A percentile compares a stretch with the other conserved stretches of the same genome.
Conservation (phyloP, 2,329 filamentous ascomycete species). For the Huntiella savannae region DNA sequence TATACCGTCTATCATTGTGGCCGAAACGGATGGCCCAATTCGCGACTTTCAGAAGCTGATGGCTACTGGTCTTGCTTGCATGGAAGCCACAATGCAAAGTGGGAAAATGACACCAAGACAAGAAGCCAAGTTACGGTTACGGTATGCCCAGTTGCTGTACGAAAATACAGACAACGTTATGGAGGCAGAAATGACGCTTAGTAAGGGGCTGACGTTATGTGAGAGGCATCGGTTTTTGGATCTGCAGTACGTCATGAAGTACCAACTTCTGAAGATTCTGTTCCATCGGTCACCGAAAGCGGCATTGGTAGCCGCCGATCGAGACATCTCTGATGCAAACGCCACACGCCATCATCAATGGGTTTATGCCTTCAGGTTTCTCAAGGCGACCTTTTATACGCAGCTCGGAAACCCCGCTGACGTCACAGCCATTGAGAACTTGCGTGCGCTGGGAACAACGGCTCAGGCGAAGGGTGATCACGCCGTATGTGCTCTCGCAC, state of each 20-base stretch:
- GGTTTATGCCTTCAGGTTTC: conserved; percentile 59
- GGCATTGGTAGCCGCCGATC: conserved; percentile 52
- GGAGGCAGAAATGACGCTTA: conserved; percentile 53
- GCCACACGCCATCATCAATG: conserved; percentile 50
- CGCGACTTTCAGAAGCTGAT: conserved; percentile 50
- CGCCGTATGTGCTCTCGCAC: conserved; percentile 45
- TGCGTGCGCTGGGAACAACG: conserved; percentile 41
- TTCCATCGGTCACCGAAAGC: conserved; percentile 54
- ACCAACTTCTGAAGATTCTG: conserved; percentile 49
- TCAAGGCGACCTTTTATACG: conserved; percentile 51
- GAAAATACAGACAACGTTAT: conserved; percentile 61
- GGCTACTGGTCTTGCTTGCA: conserved; percentile 51
- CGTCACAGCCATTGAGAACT: conserved; percentile 44
- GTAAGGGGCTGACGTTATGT: conserved; percentile 50
- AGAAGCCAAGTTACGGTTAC: conserved; percentile 49
- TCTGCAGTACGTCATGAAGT: conserved; percentile 60
- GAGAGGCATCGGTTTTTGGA: conserved; percentile 37
- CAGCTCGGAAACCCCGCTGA: conserved; percentile 42
- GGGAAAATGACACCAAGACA: conserved; percentile 40
- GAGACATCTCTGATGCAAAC: conserved; percentile 47
- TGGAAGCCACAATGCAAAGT: conserved; percentile 49
- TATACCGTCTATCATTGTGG: conserved; percentile 28
- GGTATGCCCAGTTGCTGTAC: conserved; percentile 51
- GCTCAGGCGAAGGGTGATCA: conserved; percentile 42
- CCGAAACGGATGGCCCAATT: conserved; percentile 26